Conservation (phyloP, 1,284 basidiomycete species). For the Cutaneotrichosporon cyanovorans region DNA sequence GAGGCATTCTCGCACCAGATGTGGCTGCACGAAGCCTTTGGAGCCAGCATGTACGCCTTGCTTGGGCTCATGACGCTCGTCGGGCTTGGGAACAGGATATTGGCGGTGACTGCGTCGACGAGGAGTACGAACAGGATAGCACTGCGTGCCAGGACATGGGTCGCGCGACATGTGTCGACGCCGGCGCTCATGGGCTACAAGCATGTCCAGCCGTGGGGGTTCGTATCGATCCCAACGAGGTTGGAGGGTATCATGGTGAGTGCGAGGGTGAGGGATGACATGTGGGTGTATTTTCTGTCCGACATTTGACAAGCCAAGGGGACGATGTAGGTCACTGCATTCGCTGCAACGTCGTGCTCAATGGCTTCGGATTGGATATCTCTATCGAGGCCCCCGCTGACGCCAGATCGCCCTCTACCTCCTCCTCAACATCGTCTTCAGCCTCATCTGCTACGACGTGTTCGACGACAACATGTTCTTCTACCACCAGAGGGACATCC, state of each 20-base stretch:
- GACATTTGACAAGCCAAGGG: too few species aligned
- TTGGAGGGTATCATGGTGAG: constrained; percentile 24
- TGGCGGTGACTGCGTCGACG: background rate
- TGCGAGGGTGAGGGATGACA: too few species aligned
- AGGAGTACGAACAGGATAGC: background rate
- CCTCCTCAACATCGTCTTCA: constrained; percentile 29
- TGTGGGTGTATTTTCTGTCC: background rate
- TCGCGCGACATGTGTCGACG: constrained; percentile 14
- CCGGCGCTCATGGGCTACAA: constrained; percentile 24
- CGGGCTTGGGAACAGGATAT: constrained; percentile 14
- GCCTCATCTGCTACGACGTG: constrained; percentile 52
- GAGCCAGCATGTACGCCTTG: constrained; percentile 21
- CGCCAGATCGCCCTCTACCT: constrained; percentile 24
- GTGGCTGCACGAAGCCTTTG: constrained; percentile 23
- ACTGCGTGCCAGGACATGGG: constrained; percentile 8
- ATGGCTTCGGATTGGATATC: too few species aligned
- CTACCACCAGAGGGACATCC: constrained; percentile 2
- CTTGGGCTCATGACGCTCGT: constrained; percentile 13
- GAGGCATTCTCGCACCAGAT: background rate
- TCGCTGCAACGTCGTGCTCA: too few species aligned
- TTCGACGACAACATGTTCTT: constrained; percentile 36
- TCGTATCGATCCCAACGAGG: constrained; percentile 24
- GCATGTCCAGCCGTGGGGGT: constrained; percentile 22
- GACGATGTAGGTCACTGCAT: too few species aligned
- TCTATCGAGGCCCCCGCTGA: background rate